Evolutionary conservation across 2,329 filamentous ascomycete species (phyloP).

Genomic region (Penicillium digitatum): DNA sequence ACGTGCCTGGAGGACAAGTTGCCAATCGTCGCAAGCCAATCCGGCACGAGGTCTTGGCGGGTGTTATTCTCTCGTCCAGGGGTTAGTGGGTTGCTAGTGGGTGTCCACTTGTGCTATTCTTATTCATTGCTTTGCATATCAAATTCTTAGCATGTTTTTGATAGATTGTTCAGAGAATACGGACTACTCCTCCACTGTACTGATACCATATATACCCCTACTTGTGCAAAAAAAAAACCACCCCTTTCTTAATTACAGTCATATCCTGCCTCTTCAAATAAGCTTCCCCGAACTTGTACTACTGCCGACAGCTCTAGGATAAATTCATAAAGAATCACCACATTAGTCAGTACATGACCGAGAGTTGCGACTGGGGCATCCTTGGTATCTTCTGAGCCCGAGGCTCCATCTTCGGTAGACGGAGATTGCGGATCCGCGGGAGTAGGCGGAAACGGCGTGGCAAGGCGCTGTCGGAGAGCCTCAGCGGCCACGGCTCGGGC

Average conservation of each 20-base stretch:
- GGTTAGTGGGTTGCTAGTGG: slow-evolving; percentile 1
- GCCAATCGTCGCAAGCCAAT: slow-evolving; percentile 21
- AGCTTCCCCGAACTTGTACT: slow-evolving; percentile 67
- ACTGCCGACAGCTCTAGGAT: slow-evolving; percentile 71
- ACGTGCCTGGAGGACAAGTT: slow-evolving; percentile 3
- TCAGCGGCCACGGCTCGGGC: slow-evolving; percentile 28
- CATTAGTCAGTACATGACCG: slow-evolving; percentile 74
- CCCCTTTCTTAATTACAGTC: background rate
- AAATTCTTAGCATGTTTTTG: background rate
- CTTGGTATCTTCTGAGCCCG: slow-evolving; percentile 22
- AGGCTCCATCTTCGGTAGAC: slow-evolving; percentile 6
- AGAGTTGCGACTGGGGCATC: slow-evolving; percentile 57
- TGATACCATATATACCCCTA: background rate
- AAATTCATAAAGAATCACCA: slow-evolving; percentile 75
- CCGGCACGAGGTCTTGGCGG: slow-evolving; percentile 16
- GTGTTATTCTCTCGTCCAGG: background rate
- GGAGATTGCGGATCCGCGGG: background rate
- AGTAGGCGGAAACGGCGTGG: slow-evolving; percentile 29
- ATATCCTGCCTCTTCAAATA: slow-evolving; percentile 74
- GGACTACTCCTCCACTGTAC: too few species aligned
- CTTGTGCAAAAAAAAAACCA: background rate
- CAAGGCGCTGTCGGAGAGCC: slow-evolving; percentile 34
- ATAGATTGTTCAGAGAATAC: background rate
- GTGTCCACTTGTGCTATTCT: background rate
- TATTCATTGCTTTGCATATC: background rate